These are phyloP conservation scores for Suhomyces xylopsoci DNA, from an alignment of 805 yeast species.

Conservation along the genomic window DNA sequence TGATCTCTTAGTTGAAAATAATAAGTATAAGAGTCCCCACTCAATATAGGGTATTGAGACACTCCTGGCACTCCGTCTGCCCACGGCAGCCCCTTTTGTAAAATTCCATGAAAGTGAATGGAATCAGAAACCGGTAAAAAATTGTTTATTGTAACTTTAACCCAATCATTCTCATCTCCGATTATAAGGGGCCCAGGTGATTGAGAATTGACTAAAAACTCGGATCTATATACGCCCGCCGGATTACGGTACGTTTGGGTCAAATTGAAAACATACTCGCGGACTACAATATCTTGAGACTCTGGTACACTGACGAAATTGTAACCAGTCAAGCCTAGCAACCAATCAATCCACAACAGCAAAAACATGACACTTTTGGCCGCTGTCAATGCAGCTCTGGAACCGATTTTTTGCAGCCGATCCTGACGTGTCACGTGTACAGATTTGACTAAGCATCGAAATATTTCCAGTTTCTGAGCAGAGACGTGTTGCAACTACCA, in stretches of 20 bases:
- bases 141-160: conserved; percentile 37
- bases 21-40: conserved; percentile 41
- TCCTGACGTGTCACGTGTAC: background rate
- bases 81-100: conserved; percentile 43
- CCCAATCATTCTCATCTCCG: conserved; percentile 31
- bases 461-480: background rate
- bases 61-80: conserved; percentile 52
- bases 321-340: background rate
- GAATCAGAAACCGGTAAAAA: conserved; percentile 36
- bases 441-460: background rate
- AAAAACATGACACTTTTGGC: background rate
- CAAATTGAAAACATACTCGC: conserved; percentile 6
- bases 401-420: background rate
- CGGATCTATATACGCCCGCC: conserved; percentile 33
- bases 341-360: background rate
- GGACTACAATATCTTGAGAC: background rate
- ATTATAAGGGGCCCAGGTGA: conserved; percentile 51
- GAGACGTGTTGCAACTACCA: background rate
- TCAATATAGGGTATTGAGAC: conserved; percentile 49
- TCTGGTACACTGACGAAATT: background rate
- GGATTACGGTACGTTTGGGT: conserved; percentile 11
- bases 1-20: conserved; percentile 38
- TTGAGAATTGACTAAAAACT: conserved; percentile 39
- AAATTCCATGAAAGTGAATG: conserved; percentile 55
- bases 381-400: background rate